Conservation (phyloP, 352 stramenopile species). For the Phytopythium mirpurense region DNA sequence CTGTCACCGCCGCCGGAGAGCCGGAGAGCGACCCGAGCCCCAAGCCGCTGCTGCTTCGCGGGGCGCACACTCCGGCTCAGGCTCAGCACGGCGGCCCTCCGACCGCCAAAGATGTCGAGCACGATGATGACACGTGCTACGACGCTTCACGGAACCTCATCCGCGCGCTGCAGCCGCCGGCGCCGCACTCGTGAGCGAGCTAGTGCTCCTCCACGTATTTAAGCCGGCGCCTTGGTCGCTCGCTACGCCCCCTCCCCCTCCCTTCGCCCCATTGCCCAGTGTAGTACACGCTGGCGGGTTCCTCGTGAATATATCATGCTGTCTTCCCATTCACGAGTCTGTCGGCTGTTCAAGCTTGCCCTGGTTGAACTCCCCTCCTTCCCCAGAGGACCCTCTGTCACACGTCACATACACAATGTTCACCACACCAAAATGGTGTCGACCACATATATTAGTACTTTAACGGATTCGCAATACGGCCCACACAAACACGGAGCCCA, state of each 20-base stretch:
- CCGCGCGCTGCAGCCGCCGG: slow-evolving; percentile 16
- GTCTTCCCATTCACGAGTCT: too few relatives aligned
- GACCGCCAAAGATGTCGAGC: slow-evolving; percentile 1
- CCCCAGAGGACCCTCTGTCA: too few relatives aligned
- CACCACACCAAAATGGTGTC: neutral
- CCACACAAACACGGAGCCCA: neutral
- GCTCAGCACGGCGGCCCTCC: neutral
- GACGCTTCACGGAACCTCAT: slow-evolving; percentile 22
- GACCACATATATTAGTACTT: neutral
- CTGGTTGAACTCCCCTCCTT: neutral
- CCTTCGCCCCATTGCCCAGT: neutral
- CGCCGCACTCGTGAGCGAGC: slow-evolving; percentile 2
- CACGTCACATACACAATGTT: neutral
- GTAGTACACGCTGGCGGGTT: neutral
- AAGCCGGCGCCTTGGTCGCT: neutral
- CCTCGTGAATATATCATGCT: neutral
- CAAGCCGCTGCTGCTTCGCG: slow-evolving; percentile 7
- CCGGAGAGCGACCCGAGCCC: slow-evolving; percentile 11
- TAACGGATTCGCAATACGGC: neutral
- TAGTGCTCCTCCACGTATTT: slow-evolving; percentile 4
- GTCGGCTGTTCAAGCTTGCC: too few relatives aligned
- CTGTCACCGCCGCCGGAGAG: slow-evolving; percentile 7
- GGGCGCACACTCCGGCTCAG: neutral
- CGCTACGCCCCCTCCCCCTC: neutral
- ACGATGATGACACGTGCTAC: slow-evolving; percentile 17